phyloP scores from a whole-genome alignment of 1,139 yeast species.

The Magnusiomyces fungicola region DNA sequence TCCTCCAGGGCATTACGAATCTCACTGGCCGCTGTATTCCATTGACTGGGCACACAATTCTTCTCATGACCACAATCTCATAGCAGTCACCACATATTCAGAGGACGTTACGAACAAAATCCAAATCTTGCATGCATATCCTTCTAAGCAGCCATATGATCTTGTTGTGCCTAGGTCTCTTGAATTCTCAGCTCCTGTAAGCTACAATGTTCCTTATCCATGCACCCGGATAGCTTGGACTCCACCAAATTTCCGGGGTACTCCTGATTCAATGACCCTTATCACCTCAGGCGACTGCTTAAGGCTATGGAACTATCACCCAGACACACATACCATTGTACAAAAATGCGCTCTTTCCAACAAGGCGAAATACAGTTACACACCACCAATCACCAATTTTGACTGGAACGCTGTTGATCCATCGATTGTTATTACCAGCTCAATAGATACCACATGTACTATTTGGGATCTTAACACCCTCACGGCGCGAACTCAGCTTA shows the following conservation, averaged over 20 bases:
- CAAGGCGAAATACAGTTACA: slow-evolving; percentile 33
- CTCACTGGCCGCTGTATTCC: slow-evolving; percentile 57
- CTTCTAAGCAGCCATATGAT: slow-evolving; percentile 25
- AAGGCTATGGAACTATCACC: slow-evolving; percentile 51
- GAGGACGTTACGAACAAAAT: slow-evolving; percentile 42
- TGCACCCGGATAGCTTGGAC: slow-evolving; percentile 70
- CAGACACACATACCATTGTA: slow-evolving; percentile 34
- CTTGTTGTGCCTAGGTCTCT: slow-evolving; percentile 14
- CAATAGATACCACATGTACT: slow-evolving; percentile 95
- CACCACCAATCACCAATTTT: slow-evolving; percentile 71
- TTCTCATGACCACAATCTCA: slow-evolving; percentile 39
- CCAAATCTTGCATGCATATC: slow-evolving; percentile 24
- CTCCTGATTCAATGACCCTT: slow-evolving; percentile 34
- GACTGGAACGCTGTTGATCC: slow-evolving; percentile 84
- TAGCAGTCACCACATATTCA: slow-evolving; percentile 62
- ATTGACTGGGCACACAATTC: slow-evolving; percentile 54
- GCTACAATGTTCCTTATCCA: slow-evolving; percentile 53
- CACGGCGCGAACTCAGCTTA: slow-evolving; percentile 84
- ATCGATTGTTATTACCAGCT: slow-evolving; percentile 67
- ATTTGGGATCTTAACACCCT: slow-evolving; percentile 81
- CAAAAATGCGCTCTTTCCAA: slow-evolving; percentile 38
- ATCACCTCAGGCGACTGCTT: slow-evolving; percentile 69
- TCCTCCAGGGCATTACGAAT: slow-evolving; percentile 40
- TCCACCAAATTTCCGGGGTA: slow-evolving; percentile 34
- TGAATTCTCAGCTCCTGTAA: slow-evolving; percentile 37